Conservation (phyloP, 495 filamentous ascomycete genomes). For the Usnea hakonensis region DNA sequence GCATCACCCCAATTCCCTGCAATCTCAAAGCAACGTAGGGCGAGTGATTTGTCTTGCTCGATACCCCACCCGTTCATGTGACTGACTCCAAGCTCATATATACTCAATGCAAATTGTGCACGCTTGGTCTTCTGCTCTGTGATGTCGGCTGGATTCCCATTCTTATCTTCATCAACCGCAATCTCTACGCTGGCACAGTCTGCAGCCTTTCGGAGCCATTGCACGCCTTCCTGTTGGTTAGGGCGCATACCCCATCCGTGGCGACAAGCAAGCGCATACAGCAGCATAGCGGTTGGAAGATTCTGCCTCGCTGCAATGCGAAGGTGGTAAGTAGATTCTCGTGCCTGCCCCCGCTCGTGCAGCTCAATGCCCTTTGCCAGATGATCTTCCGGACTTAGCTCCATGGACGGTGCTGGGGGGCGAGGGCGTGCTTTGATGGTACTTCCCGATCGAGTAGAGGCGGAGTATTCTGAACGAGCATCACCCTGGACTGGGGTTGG, state of each 20-base stretch:
- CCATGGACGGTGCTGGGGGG: constrained; percentile 34
- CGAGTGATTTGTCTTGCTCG: constrained; percentile 80
- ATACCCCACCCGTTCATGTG: constrained; percentile 98
- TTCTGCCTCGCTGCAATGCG: constrained; percentile 79
- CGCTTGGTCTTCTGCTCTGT: constrained; percentile 67
- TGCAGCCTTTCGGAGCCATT: constrained; percentile 84
- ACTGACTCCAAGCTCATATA: constrained; percentile 94
- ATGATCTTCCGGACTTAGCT: constrained; percentile 76
- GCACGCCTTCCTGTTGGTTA: constrained; percentile 79
- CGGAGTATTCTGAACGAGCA: constrained; percentile 42
- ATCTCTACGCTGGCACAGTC: constrained; percentile 77
- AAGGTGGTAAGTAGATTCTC: constrained; percentile 92
- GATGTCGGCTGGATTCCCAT: constrained; percentile 53
- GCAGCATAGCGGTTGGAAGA: constrained; percentile 85
- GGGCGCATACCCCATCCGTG: constrained; percentile 97
- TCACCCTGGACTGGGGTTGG: constrained; percentile 28
- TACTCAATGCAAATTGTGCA: constrained; percentile 86
- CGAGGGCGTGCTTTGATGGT: constrained; percentile 48
- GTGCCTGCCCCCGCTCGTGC: constrained; percentile 76
- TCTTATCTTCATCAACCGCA: constrained; percentile 62
- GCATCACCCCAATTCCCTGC: constrained; percentile 95
- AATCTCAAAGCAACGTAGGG: constrained; percentile 90
- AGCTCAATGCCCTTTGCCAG: constrained; percentile 77
- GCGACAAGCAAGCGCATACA: constrained; percentile 93
- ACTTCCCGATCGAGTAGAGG: constrained; percentile 58